Evolutionary conservation across 768 basidiomycete species (phyloP).

Genomic region (Boletus sp.): DNA sequence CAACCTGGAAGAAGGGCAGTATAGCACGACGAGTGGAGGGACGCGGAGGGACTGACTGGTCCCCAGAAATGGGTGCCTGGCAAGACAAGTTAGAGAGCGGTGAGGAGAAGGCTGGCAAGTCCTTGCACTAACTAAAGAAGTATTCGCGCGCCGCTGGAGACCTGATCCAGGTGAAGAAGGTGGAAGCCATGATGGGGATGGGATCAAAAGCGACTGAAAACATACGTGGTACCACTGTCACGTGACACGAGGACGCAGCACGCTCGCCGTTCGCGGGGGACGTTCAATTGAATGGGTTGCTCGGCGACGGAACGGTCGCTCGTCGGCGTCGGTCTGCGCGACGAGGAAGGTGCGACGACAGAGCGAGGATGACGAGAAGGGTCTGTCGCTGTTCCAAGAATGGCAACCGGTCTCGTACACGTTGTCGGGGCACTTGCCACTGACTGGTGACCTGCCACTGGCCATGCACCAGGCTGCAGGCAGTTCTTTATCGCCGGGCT

Average conservation of each 20-base stretch:
- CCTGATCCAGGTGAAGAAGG: slow-evolving; percentile 85
- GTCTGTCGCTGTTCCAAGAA: slow-evolving; percentile 40
- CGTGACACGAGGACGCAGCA: slow-evolving; percentile 10
- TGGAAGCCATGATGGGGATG: slow-evolving; percentile 61
- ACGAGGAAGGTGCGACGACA: background rate
- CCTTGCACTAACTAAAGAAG: slow-evolving; percentile 79
- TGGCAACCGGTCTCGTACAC: slow-evolving; percentile 25
- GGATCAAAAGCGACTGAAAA: background rate
- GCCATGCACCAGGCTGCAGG: slow-evolving; percentile 21
- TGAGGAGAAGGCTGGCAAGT: background rate
- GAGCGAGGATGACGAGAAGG: background rate
- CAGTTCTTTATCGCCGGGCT: slow-evolving; percentile 11
- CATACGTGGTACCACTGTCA: background rate
- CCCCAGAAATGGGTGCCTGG: slow-evolving; percentile 98
- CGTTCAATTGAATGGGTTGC: background rate
- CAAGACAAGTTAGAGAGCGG: slow-evolving; percentile 17
- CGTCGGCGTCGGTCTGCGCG: background rate
- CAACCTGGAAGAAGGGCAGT: slow-evolving; percentile 54
- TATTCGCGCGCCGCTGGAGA: slow-evolving; percentile 91
- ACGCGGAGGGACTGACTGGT: slow-evolving; percentile 58
- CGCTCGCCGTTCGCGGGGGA: too few relatives aligned
- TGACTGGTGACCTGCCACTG: slow-evolving; percentile 1
- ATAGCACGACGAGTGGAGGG: slow-evolving; percentile 1
- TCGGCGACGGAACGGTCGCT: background rate
- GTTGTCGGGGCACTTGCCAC: slow-evolving; percentile 14